Evolutionary conservation across 2,329 filamentous ascomycete genomes (phyloP), one percentile per base, ranked within the genome.

Genomic region (Fusarium chaquense): DNA sequence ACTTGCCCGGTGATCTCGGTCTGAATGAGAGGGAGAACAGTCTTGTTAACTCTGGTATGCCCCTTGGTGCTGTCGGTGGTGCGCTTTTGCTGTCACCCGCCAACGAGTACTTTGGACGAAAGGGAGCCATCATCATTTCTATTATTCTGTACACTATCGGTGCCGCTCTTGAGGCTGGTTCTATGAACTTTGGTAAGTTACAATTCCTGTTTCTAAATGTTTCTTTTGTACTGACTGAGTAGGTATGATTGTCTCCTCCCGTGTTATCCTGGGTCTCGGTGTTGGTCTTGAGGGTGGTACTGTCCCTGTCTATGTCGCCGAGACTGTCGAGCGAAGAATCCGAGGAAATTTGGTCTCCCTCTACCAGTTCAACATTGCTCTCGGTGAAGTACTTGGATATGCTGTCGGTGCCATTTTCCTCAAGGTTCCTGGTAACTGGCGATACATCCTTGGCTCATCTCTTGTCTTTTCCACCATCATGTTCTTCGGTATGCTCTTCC

Each of bases 301-400:
- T 0, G 90, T 93, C 6, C 90, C 90, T 1, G 89, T 93, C 56
- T 93, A 93, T 67, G 90, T 93, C 32, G 90, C 91, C 2, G 91
- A 93, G 78, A 90, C 88, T 0, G 90, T 92, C 44, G 89, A 91
- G 72, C 84, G 87, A 33, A 85, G 83, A 62, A 84, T 91, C 26
- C 87, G 91, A 72, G 91, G 91, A 70, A 93, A 93, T 76, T 79
- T 93, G 51, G 91, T 93, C 2, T 92, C 90, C 0, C 81, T 93
- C 0, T 93, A 93, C 77, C 91, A 93, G 75, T 87, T 93, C 79
- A 92, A 91, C 79, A 93, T 93, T 73, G 91, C 91, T 0, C 83
- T 93, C 0, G 91, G 91, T 30, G 91, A 93, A 72, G 90, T 93
- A 3, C 81, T 93, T 2, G 91, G 91, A 4, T 93, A 93, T 64